These are phyloP conservation scores for Stephania cephalantha DNA, from an alignment of 164 flowering plant genomes.

Conservation along the genomic window DNA sequence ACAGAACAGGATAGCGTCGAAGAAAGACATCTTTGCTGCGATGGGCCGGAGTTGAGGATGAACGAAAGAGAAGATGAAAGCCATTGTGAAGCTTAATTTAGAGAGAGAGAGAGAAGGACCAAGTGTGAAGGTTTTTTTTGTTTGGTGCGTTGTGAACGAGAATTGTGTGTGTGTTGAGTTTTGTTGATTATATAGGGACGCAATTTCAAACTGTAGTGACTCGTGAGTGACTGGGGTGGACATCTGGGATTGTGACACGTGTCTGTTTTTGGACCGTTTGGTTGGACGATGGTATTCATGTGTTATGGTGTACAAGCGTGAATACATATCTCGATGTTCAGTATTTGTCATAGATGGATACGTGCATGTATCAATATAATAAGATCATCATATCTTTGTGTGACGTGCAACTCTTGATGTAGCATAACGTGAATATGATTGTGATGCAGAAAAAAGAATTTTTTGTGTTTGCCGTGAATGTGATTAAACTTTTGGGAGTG, in stretches of 20 bases:
- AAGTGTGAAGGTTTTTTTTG: no score
- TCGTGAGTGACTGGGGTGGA: not conserved
- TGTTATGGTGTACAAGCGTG: not conserved
- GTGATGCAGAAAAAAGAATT: no score
- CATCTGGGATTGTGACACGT: not conserved
- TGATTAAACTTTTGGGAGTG: not conserved
- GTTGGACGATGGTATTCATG: not conserved
- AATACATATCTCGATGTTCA: not conserved
- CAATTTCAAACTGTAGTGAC: not conserved
- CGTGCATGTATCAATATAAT: not conserved
- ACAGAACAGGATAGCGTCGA: slow-evolving; percentile 39
- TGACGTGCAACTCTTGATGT: no score
- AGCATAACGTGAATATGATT: no score
- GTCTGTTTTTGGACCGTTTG: not conserved
- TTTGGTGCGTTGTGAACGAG: not conserved
- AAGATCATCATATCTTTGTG: no score
- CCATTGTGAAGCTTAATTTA: not conserved
- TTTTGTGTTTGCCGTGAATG: not conserved
- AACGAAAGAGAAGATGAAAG: slow-evolving; percentile 12
- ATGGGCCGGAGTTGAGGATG: slow-evolving; percentile 40
- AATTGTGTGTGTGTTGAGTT: not conserved
- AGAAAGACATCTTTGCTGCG: slow-evolving; percentile 35
- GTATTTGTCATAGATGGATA: not conserved
- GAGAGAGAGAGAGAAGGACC: not conserved
- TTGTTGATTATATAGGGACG: not conserved